Evolutionary conservation across 2,329 filamentous ascomycete species (phyloP), one percentile per base, ranked within the genome.

Genomic region (Bretziella fagacearum): DNA sequence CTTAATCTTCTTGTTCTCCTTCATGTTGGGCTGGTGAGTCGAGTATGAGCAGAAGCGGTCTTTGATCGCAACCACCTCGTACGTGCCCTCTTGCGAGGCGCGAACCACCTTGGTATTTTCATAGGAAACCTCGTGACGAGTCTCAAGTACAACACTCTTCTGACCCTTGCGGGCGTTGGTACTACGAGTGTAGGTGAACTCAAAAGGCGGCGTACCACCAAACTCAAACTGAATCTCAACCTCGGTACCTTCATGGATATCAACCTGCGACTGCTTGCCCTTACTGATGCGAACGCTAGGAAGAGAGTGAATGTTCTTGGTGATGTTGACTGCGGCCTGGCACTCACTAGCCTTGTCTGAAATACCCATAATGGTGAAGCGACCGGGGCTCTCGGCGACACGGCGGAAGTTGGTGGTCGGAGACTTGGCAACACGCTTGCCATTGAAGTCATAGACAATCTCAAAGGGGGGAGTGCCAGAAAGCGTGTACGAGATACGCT

Each of bases 31-130:
- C 53, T 75, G 72, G 57, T 79, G 73, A 51, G 79, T 89, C 39
- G 84, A 84, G 62, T 93, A 94, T 22, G 84, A 79, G 60, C 91
- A 98, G 65, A 76, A 93, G 57, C 77, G 77, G 63, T 98, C 91
- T 68, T 93, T 93, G 63, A 98, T 94, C 8, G 84, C 81, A 25
- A 96, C 84, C 15, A 98, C 89, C 65, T 98, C 91, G 59, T 98
- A 98, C 54, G 86, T 94, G 43, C 91, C 91, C 68, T 96, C 91
- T 59, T 94, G 84, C 55, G 81, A 86, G 22, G 87, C 86, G 56
- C 79, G 79, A 55, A 96, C 74, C 22, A 77, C 75, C 70, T 93
- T 87, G 57, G 67, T 79, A 60, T 84, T 74, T 56, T 93, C 84
- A 52, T 87, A 75, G 42, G 82, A 89, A 15, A 82, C 70, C 55